Conservation (phyloP, 164 flowering plant species). For the Magnolia officinalis region DNA sequence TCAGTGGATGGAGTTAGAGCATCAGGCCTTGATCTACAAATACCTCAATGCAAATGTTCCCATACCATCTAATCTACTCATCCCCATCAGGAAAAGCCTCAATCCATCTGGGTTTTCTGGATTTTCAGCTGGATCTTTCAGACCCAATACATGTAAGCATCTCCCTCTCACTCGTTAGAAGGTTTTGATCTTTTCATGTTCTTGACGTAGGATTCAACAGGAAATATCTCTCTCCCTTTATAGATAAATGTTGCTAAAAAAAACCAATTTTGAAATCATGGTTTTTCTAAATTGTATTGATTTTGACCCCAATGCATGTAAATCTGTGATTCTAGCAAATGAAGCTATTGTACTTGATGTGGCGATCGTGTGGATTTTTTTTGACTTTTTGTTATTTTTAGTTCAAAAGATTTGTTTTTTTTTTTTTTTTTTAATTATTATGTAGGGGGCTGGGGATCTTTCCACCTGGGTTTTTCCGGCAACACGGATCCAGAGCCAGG, state of each 20-base stretch:
- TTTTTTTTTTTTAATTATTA: neutral
- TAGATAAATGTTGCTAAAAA: too few species aligned
- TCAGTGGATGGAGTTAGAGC: constrained; percentile 89
- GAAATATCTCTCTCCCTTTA: too few species aligned
- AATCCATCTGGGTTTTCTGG: constrained; percentile 47
- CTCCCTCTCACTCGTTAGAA: neutral
- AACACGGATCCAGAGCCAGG: constrained; percentile 93
- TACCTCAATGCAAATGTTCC: constrained; percentile 69
- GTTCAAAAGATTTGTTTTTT: neutral
- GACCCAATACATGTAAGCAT: constrained; percentile 56
- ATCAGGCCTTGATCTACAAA: constrained; percentile 85
- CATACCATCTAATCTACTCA: constrained; percentile 70
- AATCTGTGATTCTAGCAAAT: too few species aligned
- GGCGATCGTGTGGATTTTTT: too few species aligned
- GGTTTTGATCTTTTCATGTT: too few species aligned
- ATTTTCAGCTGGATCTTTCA: constrained; percentile 41
- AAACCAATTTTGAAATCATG: too few species aligned
- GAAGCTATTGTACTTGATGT: too few species aligned
- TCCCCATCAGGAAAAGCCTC: constrained; percentile 61
- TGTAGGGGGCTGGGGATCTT: constrained; percentile 81
- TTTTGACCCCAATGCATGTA: too few species aligned
- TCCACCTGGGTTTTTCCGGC: constrained; percentile 75
- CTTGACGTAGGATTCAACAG: too few species aligned
- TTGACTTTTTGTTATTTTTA: neutral
- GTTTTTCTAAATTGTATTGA: too few species aligned